A percentile compares a stretch with the other conserved stretches of the same genome.
Evolutionary conservation across 768 basidiomycete genomes (phyloP).

Genomic region (Asterophora parasitica): DNA sequence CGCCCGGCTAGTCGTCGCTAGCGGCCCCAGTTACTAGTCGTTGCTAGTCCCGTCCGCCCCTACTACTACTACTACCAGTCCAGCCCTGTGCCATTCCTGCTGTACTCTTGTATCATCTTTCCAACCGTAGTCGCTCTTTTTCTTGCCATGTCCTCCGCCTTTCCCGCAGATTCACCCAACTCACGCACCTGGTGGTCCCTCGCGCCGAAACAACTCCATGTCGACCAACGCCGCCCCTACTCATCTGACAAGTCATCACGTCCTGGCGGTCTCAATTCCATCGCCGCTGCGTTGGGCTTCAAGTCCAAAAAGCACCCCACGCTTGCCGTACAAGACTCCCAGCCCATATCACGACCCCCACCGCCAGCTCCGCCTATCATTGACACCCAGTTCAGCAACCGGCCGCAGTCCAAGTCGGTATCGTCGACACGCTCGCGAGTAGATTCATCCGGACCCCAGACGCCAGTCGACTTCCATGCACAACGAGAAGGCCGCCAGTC

Average conservation of each 20-base stretch:
- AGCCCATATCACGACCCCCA: conserved; percentile 16
- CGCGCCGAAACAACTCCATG: conserved; percentile 23
- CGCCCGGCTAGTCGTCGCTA: conserved; percentile 2
- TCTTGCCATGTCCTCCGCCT: conserved; percentile 28
- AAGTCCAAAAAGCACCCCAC: conserved; percentile 56
- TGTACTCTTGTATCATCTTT: conserved; percentile 11
- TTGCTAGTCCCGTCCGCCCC: neutral
- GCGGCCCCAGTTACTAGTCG: conserved; percentile 7
- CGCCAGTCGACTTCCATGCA: conserved; percentile 42
- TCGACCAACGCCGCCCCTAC: conserved; percentile 27
- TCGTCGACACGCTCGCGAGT: conserved; percentile 53
- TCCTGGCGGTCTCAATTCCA: conserved; percentile 36
- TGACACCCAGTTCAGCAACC: conserved; percentile 24
- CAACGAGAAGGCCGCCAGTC: conserved; percentile 41
- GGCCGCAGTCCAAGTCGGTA: conserved; percentile 50
- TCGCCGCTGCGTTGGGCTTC: conserved; percentile 59
- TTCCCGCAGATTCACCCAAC: conserved; percentile 27
- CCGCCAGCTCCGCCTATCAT: conserved; percentile 16
- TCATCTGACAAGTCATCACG: conserved; percentile 26
- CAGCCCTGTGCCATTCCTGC: conserved; percentile 1
- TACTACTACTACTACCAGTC: neutral
- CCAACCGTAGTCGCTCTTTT: conserved; percentile 18
- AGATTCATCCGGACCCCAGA: conserved; percentile 50
- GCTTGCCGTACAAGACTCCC: conserved; percentile 51
- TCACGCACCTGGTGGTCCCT: conserved; percentile 45